Percentiles rank a stretch among this genome's conserved stretches.
Evolutionary conservation across 176 grass and related monocot genomes (phyloP).

Genomic region (Lolium multiflorum): DNA sequence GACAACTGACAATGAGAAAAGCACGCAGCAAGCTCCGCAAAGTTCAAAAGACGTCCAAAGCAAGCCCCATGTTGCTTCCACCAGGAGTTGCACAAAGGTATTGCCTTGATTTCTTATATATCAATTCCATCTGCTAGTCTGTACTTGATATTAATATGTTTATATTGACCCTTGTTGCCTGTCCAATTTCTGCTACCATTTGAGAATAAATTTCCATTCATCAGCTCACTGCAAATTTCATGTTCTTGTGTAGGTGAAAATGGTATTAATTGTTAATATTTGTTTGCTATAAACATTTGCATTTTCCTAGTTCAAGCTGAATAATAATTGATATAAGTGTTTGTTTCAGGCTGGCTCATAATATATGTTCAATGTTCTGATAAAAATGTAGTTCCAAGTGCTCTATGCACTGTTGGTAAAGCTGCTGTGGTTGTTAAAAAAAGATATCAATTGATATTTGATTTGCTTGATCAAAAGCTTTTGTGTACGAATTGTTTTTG

Average conservation of each 20-base stretch:
- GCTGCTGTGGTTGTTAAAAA: no score
- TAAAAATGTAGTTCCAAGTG: background rate
- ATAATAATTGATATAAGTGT: background rate
- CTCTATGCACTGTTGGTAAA: no score
- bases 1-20: slow-evolving; percentile 62
- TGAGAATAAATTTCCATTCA: background rate
- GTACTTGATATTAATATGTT: background rate
- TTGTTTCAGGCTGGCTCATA: background rate
- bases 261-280: background rate
- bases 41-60: slow-evolving; percentile 65
- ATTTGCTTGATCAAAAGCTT: background rate
- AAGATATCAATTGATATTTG: background rate
- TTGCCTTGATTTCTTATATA: background rate
- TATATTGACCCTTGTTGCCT: background rate
- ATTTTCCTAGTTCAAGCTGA: background rate
- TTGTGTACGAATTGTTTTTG: no score
- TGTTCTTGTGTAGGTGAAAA: background rate
- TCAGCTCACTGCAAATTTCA: background rate
- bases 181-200: background rate
- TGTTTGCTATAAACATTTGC: background rate
- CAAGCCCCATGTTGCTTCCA: slow-evolving; percentile 66
- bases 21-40: slow-evolving; percentile 48
- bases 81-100: slow-evolving; percentile 96
- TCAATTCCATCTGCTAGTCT: background rate
- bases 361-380: background rate